Conservation (phyloP, 169 alveolate species). For the Besnoitia besnoiti region DNA sequence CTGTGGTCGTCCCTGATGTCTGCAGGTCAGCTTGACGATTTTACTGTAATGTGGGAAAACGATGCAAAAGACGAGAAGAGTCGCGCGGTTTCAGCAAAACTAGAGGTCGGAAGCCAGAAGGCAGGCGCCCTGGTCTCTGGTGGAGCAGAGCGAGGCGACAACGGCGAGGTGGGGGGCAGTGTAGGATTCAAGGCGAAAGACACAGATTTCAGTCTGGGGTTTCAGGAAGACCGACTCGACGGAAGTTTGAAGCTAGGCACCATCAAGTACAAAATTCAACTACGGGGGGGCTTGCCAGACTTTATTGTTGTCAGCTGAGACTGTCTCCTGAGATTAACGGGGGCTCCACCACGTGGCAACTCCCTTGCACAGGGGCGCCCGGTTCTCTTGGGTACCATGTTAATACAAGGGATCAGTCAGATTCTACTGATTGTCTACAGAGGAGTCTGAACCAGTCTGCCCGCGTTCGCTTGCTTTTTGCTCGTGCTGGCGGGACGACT, state of each 20-base stretch:
- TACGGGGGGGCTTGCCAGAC: conserved; percentile 34
- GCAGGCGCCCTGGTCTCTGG: background rate
- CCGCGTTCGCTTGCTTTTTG: too few relatives aligned
- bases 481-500: too few relatives aligned
- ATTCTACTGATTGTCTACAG: too few relatives aligned
- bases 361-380: too few relatives aligned
- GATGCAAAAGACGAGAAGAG: background rate
- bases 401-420: too few relatives aligned
- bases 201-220: background rate
- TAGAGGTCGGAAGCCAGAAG: background rate
- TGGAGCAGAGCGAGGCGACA: background rate
- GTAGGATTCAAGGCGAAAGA: conserved; percentile 9
- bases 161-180: background rate
- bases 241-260: conserved; percentile 12
- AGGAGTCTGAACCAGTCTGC: too few relatives aligned
- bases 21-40: conserved; percentile 2
- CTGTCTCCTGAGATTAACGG: too few relatives aligned
- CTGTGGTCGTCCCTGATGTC: background rate
- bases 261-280: conserved; percentile 4
- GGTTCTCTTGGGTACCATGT: too few relatives aligned
- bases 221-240: background rate
- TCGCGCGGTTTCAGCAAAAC: background rate
- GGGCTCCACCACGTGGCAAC: too few relatives aligned
- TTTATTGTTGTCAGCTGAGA: background rate
- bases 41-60: background rate